A percentile compares a stretch with the other conserved stretches of the same genome.
Conservation (phyloP, 495 filamentous ascomycete genomes). For the Neohortaea acidophila region DNA sequence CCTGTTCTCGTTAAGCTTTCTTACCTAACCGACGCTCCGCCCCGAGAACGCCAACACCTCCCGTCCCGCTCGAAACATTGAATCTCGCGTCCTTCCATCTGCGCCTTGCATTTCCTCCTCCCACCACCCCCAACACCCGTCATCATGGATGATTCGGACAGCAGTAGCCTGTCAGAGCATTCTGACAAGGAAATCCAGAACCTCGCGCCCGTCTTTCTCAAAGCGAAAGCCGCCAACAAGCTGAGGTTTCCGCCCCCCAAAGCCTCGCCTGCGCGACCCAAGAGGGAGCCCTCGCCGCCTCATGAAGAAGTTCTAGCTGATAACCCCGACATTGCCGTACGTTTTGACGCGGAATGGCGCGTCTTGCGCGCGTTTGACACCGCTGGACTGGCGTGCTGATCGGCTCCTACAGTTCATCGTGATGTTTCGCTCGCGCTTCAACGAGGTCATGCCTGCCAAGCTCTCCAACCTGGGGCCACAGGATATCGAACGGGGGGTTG, state of each 20-base stretch:
- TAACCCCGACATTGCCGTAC: conserved; percentile 21
- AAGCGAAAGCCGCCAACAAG: conserved; percentile 15
- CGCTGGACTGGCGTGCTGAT: too few relatives aligned
- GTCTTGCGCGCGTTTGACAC: conserved; percentile 2
- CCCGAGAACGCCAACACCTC: too few relatives aligned
- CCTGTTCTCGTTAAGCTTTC: too few relatives aligned
- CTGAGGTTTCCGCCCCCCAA: conserved; percentile 5
- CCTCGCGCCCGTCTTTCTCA: conserved; percentile 16
- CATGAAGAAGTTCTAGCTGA: conserved; percentile 21
- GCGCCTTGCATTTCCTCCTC: conserved; percentile 1
- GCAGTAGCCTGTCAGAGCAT: conserved; percentile 8
- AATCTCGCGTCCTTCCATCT: background rate
- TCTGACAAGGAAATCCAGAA: conserved; percentile 15
- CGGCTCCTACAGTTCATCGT: conserved; percentile 62
- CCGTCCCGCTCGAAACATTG: too few relatives aligned
- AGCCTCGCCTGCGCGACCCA: conserved; percentile 12
- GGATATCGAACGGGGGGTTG: conserved; percentile 78
- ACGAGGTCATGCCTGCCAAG: conserved; percentile 72
- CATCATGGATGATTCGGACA: conserved; percentile 11
- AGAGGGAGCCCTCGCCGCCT: conserved; percentile 17
- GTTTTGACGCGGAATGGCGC: conserved; percentile 14
- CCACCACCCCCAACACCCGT: background rate
- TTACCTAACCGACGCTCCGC: too few relatives aligned
- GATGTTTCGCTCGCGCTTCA: conserved; percentile 90
- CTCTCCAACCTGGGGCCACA: conserved; percentile 81